Evolutionary conservation across 2,329 filamentous ascomycete species (phyloP).

Genomic region (Diplodia corticola): DNA sequence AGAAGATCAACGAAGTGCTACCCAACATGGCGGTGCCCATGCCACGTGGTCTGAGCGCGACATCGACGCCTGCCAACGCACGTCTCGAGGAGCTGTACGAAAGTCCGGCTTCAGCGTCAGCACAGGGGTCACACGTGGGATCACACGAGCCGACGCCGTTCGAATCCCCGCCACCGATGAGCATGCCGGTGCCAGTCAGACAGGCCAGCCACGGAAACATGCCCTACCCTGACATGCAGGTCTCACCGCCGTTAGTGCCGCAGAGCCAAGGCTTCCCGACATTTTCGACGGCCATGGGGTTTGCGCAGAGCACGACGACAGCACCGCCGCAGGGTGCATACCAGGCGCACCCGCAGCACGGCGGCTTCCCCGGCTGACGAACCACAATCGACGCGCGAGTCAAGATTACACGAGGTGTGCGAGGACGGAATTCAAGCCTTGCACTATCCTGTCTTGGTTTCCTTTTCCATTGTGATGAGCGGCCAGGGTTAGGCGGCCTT

Average conservation of each 20-base stretch:
- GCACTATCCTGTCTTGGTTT: slow-evolving; percentile 20
- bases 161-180: slow-evolving; percentile 23
- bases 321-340: slow-evolving; percentile 14
- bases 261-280: slow-evolving; percentile 20
- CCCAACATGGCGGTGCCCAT: slow-evolving; percentile 48
- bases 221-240: slow-evolving; percentile 23
- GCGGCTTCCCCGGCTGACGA: slow-evolving; percentile 23
- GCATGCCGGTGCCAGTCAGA: slow-evolving; percentile 21
- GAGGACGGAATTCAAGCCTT: slow-evolving; percentile 17
- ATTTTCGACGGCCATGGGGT: slow-evolving; percentile 22
- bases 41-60: slow-evolving; percentile 28
- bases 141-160: slow-evolving; percentile 24
- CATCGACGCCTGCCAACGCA: slow-evolving; percentile 30
- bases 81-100: slow-evolving; percentile 25
- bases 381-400: slow-evolving; percentile 4
- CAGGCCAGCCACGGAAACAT: slow-evolving; percentile 21
- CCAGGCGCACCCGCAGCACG: slow-evolving; percentile 16
- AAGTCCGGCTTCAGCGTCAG: slow-evolving; percentile 22
- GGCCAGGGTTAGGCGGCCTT: slow-evolving; percentile 14
- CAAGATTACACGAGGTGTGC: slow-evolving; percentile 11
- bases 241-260: slow-evolving; percentile 22
- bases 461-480: slow-evolving; percentile 19
- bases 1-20: slow-evolving; percentile 72
- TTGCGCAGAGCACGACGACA: slow-evolving; percentile 16
- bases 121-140: slow-evolving; percentile 22